These are phyloP conservation scores for Aschersonia sp. DNA, from an alignment of 2,329 filamentous ascomycete species.

Conservation along the genomic window DNA sequence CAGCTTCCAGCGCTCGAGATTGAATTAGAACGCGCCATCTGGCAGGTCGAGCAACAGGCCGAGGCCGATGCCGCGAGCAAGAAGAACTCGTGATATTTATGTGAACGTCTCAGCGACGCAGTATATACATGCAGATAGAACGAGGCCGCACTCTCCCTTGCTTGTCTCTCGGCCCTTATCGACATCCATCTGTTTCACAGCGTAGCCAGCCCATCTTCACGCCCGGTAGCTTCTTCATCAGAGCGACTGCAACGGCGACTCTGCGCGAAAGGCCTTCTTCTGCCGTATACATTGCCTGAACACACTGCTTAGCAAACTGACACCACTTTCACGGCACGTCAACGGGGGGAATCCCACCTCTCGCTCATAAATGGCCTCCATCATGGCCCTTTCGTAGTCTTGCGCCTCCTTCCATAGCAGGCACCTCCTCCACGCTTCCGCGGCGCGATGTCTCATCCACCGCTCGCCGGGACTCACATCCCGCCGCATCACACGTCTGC, in stretches of 20 bases:
- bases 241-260: conserved; percentile 15
- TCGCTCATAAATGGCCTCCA: conserved; percentile 1
- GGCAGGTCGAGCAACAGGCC: conserved; percentile 45
- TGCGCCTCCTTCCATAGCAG: conserved; percentile 13
- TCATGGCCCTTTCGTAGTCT: conserved; percentile 8
- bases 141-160: too few species aligned
- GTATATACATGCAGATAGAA: too few species aligned
- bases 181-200: neutral
- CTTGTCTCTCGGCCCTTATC: neutral
- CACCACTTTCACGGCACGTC: neutral
- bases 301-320: too few species aligned
- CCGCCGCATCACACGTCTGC: neutral
- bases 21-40: conserved; percentile 62
- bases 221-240: conserved; percentile 13
- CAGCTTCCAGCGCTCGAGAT: conserved; percentile 55
- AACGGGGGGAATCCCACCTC: conserved; percentile 10
- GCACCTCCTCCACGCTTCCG: conserved; percentile 23
- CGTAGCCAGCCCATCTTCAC: conserved; percentile 3
- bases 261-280: conserved; percentile 6
- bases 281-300: too few species aligned
- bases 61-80: conserved; percentile 1
- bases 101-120: too few species aligned
- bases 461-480: conserved; percentile 23
- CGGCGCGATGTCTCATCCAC: conserved; percentile 26
- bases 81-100: neutral